Evolutionary conservation across 2,329 filamentous ascomycete species (phyloP).

Genomic region (Nannizziopsis arthrosporioides): DNA sequence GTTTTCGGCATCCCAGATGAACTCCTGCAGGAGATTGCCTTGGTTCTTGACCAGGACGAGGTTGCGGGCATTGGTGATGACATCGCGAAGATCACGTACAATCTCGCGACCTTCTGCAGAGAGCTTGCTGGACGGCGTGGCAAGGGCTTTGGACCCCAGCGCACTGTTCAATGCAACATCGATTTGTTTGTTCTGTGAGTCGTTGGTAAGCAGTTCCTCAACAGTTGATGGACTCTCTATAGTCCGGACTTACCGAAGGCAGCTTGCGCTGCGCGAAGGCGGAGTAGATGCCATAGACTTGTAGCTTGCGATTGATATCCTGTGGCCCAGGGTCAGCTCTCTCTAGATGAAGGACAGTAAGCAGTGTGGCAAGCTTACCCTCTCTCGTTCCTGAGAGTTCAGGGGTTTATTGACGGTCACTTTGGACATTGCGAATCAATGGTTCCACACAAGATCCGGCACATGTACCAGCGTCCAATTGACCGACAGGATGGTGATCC

Average conservation of each 20-base stretch:
- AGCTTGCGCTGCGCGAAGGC: conserved; percentile 57
- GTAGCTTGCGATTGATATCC: conserved; percentile 85
- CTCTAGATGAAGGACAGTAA: background rate
- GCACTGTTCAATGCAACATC: conserved; percentile 88
- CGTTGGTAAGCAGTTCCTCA: conserved; percentile 14
- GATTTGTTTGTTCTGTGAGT: conserved; percentile 73
- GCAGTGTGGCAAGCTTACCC: background rate
- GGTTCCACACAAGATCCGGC: background rate
- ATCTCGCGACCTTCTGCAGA: conserved; percentile 73
- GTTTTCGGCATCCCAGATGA: conserved; percentile 84
- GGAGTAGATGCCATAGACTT: conserved; percentile 78
- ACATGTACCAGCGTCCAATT: too few species aligned
- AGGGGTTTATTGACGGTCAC: conserved; percentile 11
- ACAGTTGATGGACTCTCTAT: background rate
- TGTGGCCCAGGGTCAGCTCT: conserved; percentile 15
- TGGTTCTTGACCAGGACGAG: conserved; percentile 88
- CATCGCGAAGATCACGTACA: conserved; percentile 62
- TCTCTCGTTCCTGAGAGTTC: conserved; percentile 9
- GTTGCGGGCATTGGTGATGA: conserved; percentile 73
- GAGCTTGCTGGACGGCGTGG: conserved; percentile 60
- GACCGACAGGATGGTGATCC: too few species aligned
- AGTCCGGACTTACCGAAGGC: conserved; percentile 56
- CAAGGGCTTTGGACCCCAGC: conserved; percentile 57
- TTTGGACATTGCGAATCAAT: conserved; percentile 2
- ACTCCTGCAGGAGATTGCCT: conserved; percentile 87